phyloP scores from a whole-genome alignment of 768 basidiomycete species.

The Mycena metata region DNA sequence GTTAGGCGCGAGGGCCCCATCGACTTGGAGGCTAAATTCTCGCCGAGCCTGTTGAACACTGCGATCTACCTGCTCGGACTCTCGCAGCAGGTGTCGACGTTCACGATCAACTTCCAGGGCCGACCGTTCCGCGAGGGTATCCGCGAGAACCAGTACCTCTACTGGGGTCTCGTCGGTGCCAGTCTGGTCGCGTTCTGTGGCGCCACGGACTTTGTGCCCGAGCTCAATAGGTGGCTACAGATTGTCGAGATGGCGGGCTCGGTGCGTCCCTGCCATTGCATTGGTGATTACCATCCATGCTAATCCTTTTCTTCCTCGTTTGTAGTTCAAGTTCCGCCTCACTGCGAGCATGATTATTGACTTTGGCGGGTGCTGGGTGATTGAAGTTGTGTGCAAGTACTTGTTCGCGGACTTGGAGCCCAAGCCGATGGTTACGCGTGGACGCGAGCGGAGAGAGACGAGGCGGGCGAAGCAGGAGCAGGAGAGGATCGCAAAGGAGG shows the following conservation, averaged over 20 bases:
- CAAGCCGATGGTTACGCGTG: slow-evolving; percentile 85
- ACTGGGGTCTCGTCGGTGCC: slow-evolving; percentile 92
- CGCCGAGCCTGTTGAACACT: slow-evolving; percentile 94
- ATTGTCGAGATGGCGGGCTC: slow-evolving; percentile 88
- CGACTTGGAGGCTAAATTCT: slow-evolving; percentile 96
- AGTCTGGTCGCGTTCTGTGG: slow-evolving; percentile 93
- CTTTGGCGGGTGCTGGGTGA: slow-evolving; percentile 88
- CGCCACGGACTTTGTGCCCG: slow-evolving; percentile 94
- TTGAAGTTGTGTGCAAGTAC: slow-evolving; percentile 87
- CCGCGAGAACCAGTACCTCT: slow-evolving; percentile 93
- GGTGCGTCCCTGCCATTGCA: slow-evolving; percentile 62
- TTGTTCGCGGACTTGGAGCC: slow-evolving; percentile 92
- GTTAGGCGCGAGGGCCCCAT: slow-evolving; percentile 74
- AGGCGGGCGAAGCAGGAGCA: slow-evolving; percentile 61
- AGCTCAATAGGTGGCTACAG: slow-evolving; percentile 96
- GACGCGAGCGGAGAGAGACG: slow-evolving; percentile 82
- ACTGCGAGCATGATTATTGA: slow-evolving; percentile 89
- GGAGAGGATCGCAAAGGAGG: slow-evolving; percentile 24
- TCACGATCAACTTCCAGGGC: slow-evolving; percentile 99
- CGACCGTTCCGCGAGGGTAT: slow-evolving; percentile 99
- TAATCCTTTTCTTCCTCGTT: neutral
- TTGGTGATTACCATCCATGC: neutral
- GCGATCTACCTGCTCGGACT: slow-evolving; percentile 96
- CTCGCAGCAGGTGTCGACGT: slow-evolving; percentile 98
- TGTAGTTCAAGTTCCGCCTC: slow-evolving; percentile 86